Percentiles rank a stretch among this genome's conserved stretches.
These are phyloP conservation scores for Solanum habrochaites DNA, from an alignment of 257 asterid species.

Conservation along the genomic window DNA sequence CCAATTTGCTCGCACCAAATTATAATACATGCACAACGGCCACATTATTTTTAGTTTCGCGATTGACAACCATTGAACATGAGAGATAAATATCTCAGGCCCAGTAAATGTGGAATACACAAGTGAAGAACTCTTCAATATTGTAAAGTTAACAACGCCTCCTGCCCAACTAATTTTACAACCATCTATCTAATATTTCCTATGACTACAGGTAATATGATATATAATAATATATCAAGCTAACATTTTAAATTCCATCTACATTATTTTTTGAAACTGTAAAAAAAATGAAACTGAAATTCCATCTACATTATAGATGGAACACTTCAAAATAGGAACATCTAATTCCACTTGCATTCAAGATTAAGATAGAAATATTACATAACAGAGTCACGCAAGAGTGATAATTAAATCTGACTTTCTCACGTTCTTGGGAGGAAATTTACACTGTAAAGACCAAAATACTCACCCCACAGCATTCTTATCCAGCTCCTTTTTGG, in stretches of 20 bases:
- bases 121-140: not conserved
- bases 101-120: not conserved
- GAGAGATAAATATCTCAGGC: not conserved
- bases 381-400: not conserved
- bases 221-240: not conserved
- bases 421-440: not conserved
- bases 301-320: not conserved
- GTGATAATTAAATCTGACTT: not conserved
- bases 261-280: not conserved
- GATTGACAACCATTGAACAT: not conserved
- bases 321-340: not conserved
- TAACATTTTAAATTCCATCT: not conserved
- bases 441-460: not conserved
- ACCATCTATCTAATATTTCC: not conserved
- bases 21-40: not conserved
- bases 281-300: not conserved
- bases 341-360: not conserved
- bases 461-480: conserved; percentile 62
- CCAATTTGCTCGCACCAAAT: not conserved
- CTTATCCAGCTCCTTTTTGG: conserved; percentile 60
- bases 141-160: not conserved
- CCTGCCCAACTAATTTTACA: not conserved
- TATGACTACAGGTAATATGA: not conserved
- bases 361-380: not conserved
- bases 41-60: not conserved